Evolutionary conservation across 768 basidiomycete species (phyloP).

Genomic region (Pulveroboletus sp.): DNA sequence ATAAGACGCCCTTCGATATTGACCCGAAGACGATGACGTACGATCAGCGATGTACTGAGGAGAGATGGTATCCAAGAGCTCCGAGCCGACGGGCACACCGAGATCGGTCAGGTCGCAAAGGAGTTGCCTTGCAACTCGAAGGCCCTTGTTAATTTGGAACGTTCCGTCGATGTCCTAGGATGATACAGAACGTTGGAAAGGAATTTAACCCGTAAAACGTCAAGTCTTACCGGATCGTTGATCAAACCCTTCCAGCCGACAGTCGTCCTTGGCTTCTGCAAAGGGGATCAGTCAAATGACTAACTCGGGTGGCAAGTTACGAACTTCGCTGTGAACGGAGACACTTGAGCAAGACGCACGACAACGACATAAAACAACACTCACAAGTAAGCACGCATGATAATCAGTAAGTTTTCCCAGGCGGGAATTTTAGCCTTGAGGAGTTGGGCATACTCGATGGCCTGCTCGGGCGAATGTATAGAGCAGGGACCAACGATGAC

Average conservation of each 20-base stretch:
- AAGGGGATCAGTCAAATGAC: slow-evolving; percentile 8
- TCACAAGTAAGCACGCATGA: slow-evolving; percentile 98
- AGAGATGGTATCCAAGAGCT: slow-evolving; percentile 81
- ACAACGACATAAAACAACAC: slow-evolving; percentile 42
- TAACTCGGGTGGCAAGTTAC: neutral
- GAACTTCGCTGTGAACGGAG: slow-evolving; percentile 37
- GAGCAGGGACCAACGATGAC: slow-evolving; percentile 96
- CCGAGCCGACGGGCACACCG: slow-evolving; percentile 91
- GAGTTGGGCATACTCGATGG: slow-evolving; percentile 73
- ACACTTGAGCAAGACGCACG: slow-evolving; percentile 35
- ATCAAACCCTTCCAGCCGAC: slow-evolving; percentile 97
- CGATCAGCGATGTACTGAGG: slow-evolving; percentile 84
- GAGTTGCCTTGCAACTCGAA: slow-evolving; percentile 81
- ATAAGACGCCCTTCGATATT: neutral
- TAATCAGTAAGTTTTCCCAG: slow-evolving; percentile 76
- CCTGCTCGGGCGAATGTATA: slow-evolving; percentile 86
- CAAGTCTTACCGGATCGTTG: slow-evolving; percentile 66
- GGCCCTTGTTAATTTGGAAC: slow-evolving; percentile 95
- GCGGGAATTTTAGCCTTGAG: slow-evolving; percentile 62
- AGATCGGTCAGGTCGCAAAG: slow-evolving; percentile 87
- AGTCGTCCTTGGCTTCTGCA: slow-evolving; percentile 91
- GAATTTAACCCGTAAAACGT: rapidly evolving
- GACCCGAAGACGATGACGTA: slow-evolving; percentile 30
- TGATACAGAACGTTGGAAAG: neutral
- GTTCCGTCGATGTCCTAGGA: slow-evolving; percentile 78